Percentiles rank a stretch among this genome's conserved stretches.
These are phyloP conservation scores for Phytophthora uliginosa DNA, from an alignment of 352 stramenopile species.

Conservation along the genomic window DNA sequence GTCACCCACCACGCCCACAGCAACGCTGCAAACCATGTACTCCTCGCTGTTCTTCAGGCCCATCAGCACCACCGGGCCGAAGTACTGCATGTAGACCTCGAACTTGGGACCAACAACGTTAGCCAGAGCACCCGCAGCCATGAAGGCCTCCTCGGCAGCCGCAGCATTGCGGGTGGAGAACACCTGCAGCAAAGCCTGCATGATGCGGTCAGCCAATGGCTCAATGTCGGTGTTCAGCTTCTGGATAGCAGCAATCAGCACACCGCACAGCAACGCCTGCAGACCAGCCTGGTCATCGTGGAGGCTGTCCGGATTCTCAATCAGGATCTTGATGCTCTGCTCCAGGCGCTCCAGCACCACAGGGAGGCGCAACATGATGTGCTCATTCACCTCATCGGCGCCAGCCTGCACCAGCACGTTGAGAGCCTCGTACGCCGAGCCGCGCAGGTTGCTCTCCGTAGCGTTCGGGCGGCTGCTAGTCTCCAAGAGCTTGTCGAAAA, in stretches of 20 bases:
- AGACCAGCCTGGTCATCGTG: constrained; percentile 81
- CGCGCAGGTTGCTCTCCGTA: constrained; percentile 92
- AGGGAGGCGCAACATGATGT: constrained; percentile 86
- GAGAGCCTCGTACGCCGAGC: constrained; percentile 94
- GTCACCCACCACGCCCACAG: constrained; percentile 96
- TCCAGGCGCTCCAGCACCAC: constrained; percentile 86
- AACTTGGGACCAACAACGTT: constrained; percentile 95
- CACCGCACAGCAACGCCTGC: constrained; percentile 90
- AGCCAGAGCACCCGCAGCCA: constrained; percentile 94
- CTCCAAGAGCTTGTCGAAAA: constrained; percentile 95
- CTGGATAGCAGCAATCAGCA: constrained; percentile 95
- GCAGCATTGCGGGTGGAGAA: constrained; percentile 95
- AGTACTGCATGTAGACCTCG: constrained; percentile 96
- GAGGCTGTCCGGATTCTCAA: constrained; percentile 81
- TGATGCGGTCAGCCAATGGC: constrained; percentile 94
- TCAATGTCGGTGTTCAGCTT: constrained; percentile 93
- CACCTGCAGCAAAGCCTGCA: constrained; percentile 96
- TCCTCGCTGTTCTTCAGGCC: constrained; percentile 96
- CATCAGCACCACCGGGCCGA: constrained; percentile 93
- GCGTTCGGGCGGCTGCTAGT: constrained; percentile 92
- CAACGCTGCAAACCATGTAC: constrained; percentile 97
- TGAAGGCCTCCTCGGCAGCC: constrained; percentile 97
- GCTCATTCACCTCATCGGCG: constrained; percentile 75
- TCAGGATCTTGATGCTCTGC: constrained; percentile 66
- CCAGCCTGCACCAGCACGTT: constrained; percentile 94